Evolutionary conservation across 2,329 filamentous ascomycete species (phyloP), one percentile per base, ranked within the genome.

Genomic region (Diatrype stigma): DNA sequence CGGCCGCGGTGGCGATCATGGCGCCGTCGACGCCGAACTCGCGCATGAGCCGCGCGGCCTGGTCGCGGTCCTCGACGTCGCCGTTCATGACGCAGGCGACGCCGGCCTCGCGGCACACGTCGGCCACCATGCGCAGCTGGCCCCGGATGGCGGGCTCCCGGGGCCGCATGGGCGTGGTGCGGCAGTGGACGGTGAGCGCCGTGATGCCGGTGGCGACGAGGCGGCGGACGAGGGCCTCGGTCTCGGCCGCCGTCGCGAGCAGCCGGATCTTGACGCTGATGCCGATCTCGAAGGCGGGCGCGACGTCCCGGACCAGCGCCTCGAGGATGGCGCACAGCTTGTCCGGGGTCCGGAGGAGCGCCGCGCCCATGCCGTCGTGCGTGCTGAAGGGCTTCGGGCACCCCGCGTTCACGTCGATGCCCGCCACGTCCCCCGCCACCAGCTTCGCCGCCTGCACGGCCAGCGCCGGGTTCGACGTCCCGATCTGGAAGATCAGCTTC

Each of bases 321-420:
- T 87, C 85, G 7, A 99, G 78, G 57, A 99, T 99, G 0, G 85
- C 80, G 60, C 85, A 87, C 1, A 99, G 80, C 62, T 82, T 84
- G 57, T 97, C 92, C 0, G 94, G 93, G 0, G 87, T 93, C 60
- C 82, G 83, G 16, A 99, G 80, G 19, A 99, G 79, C 1, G 92
- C 93, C 0, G 94, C 94, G 46, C 94, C 94, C 94, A 99, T 99
- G 46, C 94, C 94, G 53, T 91, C 91, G 56, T 81, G 82, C 2
- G 93, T 96, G 64, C 89, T 96, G 71, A 99, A 99, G 0, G 93
- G 89, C 70, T 99, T 99, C 1, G 94, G 94, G 66, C 94, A 99
- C n/a, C 94, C 94, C 0, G 94, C 91, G 68, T 99, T 99, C 55
- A 99, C 87, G 68, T 97, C 94, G 60, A 99, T 96, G 53, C 94